Evolutionary conservation across 805 yeast species (phyloP).

Genomic region (Hanseniaspora clermontiae): DNA sequence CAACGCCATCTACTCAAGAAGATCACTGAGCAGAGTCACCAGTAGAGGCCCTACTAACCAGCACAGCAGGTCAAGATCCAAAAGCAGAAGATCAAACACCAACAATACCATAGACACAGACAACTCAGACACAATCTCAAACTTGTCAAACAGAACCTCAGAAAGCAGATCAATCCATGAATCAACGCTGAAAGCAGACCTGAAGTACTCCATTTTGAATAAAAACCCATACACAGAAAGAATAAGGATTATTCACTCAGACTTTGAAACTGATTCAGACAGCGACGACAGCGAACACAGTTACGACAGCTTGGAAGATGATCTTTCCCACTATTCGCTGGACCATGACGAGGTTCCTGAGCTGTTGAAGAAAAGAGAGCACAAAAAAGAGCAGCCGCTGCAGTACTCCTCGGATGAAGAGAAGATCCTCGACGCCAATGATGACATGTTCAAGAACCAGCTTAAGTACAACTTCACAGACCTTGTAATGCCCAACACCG

Average conservation of each 20-base stretch:
- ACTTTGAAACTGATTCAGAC: neutral
- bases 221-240: constrained; percentile 8
- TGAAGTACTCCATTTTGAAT: constrained; percentile 5
- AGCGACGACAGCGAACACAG: neutral
- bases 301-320: neutral
- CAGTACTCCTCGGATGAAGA: constrained; percentile 8
- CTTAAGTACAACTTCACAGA: constrained; percentile 6
- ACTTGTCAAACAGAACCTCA: neutral
- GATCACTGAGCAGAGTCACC: constrained; percentile 10
- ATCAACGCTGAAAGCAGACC: constrained; percentile 2
- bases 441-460: neutral
- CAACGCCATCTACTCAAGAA: constrained; percentile 11
- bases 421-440: constrained; percentile 9
- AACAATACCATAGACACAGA: neutral
- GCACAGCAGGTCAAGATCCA: neutral
- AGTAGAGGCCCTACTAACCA: neutral
- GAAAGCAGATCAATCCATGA: constrained; percentile 9
- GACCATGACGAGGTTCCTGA: neutral
- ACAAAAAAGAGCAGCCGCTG: neutral
- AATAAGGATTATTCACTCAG: neutral
- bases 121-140: neutral
- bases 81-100: neutral
- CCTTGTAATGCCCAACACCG: constrained; percentile 8
- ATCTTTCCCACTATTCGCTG: neutral
- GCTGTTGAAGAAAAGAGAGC: neutral